A percentile compares a stretch with the other conserved stretches of the same genome.
These are phyloP conservation scores for Globisporangium viniferum DNA, from an alignment of 352 stramenopile species.

Conservation along the genomic window DNA sequence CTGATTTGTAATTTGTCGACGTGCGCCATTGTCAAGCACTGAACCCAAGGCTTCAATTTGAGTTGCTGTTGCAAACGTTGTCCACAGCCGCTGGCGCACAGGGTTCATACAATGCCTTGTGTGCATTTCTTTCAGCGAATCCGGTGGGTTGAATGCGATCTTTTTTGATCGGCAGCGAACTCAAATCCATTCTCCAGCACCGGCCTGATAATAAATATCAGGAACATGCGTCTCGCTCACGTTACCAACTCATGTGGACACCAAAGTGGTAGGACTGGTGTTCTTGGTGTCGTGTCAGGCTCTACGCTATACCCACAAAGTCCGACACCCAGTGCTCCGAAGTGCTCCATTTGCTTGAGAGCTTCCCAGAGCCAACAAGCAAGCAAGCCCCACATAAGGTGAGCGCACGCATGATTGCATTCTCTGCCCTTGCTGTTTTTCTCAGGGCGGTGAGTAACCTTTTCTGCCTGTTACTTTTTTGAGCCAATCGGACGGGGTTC, in stretches of 20 bases:
- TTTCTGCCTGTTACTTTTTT: neutral
- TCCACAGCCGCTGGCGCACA: too few relatives aligned
- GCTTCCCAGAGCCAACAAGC: neutral
- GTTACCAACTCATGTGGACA: neutral
- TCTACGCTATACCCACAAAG: neutral
- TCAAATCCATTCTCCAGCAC: neutral
- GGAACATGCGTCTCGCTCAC: neutral
- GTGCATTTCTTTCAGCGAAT: too few relatives aligned
- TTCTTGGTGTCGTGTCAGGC: neutral
- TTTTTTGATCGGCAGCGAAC: too few relatives aligned
- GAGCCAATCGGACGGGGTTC: neutral
- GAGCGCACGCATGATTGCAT: neutral
- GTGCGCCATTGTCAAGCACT: too few relatives aligned
- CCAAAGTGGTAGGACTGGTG: neutral
- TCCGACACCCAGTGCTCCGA: too few relatives aligned
- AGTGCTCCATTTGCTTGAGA: neutral
- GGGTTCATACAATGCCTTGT: too few relatives aligned
- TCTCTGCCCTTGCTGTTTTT: neutral
- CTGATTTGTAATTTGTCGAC: neutral
- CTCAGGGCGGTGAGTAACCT: neutral
- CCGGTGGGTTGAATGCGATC: too few relatives aligned
- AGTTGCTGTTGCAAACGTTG: too few relatives aligned
- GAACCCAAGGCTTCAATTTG: neutral
- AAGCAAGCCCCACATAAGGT: neutral
- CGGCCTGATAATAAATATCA: neutral